Conservation (phyloP, 2,329 filamentous ascomycete genomes). For the Aspergillus tubingensis region DNA sequence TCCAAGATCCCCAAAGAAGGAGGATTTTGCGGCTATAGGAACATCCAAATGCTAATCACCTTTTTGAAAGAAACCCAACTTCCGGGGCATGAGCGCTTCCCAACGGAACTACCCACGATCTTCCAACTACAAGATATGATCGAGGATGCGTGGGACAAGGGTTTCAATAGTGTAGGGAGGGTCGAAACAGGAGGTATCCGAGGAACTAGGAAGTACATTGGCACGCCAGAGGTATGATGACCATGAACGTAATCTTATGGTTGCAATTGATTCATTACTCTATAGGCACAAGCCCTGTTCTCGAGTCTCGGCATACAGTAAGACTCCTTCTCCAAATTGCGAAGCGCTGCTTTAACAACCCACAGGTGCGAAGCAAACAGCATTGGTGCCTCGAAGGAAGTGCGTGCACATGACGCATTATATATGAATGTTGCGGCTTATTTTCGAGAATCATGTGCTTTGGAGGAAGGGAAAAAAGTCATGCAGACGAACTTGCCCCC, state of each 20-base stretch:
- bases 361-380: slow-evolving; percentile 61
- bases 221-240: slow-evolving; percentile 75
- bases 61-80: slow-evolving; percentile 66
- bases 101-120: slow-evolving; percentile 68
- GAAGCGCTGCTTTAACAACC: slow-evolving; percentile 13
- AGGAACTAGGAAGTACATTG: slow-evolving; percentile 93
- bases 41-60: slow-evolving; percentile 87
- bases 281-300: slow-evolving; percentile 76
- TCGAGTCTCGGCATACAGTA: slow-evolving; percentile 67
- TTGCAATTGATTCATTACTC: slow-evolving; percentile 12
- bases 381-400: slow-evolving; percentile 52
- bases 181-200: slow-evolving; percentile 82
- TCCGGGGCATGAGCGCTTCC: slow-evolving; percentile 62
- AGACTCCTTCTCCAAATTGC: slow-evolving; percentile 26
- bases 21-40: slow-evolving; percentile 92
- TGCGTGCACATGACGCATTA: slow-evolving; percentile 52
- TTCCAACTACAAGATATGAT: slow-evolving; percentile 83
- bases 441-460: slow-evolving; percentile 60
- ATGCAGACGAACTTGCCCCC: slow-evolving; percentile 72
- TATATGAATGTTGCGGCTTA: slow-evolving; percentile 75
- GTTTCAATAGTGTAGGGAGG: slow-evolving; percentile 73
- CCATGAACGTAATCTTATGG: background rate
- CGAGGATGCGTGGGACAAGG: slow-evolving; percentile 83
- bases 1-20: slow-evolving; percentile 81
- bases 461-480: slow-evolving; percentile 61